A percentile compares a stretch with the other conserved stretches of the same genome.
These are phyloP conservation scores for Hebeloma cylindrosporum DNA, from an alignment of 768 basidiomycete species.

Conservation along the genomic window DNA sequence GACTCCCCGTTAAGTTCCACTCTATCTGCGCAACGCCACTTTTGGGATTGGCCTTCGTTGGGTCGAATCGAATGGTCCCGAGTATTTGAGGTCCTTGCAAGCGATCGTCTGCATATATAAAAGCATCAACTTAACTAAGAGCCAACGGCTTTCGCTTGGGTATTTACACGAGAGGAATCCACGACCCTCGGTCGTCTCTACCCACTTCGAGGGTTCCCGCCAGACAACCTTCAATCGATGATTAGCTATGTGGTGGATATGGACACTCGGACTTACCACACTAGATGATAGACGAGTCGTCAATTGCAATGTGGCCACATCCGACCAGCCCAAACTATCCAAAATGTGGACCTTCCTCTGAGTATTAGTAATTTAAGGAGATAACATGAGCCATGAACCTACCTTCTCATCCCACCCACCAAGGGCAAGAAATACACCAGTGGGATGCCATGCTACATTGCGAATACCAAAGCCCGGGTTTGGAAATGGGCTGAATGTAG, in stretches of 20 bases:
- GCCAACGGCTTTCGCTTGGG: too few relatives aligned
- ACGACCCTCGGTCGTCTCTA: constrained; percentile 77
- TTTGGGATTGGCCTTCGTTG: constrained; percentile 62
- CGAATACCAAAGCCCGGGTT: constrained; percentile 88
- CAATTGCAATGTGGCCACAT: constrained; percentile 61
- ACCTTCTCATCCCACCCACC: constrained; percentile 92
- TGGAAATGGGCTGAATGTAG: constrained; percentile 65
- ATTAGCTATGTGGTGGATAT: not conserved
- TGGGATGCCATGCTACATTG: constrained; percentile 82
- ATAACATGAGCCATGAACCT: constrained; percentile 12
- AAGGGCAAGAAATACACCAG: constrained; percentile 75
- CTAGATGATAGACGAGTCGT: constrained; percentile 54
- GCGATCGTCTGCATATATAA: constrained; percentile 56
- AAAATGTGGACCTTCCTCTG: constrained; percentile 65
- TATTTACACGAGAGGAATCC: constrained; percentile 84
- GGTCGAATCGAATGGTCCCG: constrained; percentile 49
- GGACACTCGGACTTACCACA: constrained; percentile 44
- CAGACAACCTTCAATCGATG: constrained; percentile 60
- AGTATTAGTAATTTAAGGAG: constrained; percentile 7
- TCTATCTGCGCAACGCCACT: constrained; percentile 71
- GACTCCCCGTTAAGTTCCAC: constrained; percentile 77
- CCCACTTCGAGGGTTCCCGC: constrained; percentile 85
- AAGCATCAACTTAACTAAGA: too few relatives aligned
- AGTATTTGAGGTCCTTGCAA: constrained; percentile 57
- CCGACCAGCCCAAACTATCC: constrained; percentile 74